phyloP scores from a whole-genome alignment of 148 eudicot genomes.

The Rheum nobile region DNA sequence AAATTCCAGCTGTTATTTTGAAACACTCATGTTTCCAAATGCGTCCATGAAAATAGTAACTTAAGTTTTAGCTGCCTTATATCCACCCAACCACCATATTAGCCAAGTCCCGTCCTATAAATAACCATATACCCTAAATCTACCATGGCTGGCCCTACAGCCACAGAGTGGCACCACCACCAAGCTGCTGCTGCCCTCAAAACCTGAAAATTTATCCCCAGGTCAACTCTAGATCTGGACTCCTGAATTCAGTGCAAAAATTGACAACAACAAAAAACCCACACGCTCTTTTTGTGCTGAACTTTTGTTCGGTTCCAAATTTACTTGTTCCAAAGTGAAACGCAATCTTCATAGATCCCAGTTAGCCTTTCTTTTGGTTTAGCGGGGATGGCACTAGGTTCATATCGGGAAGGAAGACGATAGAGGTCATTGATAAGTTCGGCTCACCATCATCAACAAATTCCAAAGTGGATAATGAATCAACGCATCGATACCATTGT shows the following conservation, averaged over 20 bases:
- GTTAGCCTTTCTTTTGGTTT: too few relatives aligned
- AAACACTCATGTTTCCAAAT: background rate
- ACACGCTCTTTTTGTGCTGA: background rate
- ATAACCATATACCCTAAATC: background rate
- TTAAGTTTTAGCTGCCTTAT: background rate
- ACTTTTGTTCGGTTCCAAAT: background rate
- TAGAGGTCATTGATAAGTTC: background rate
- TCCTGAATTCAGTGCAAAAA: background rate
- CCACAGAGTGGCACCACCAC: background rate
- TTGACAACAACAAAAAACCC: background rate
- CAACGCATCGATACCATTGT: background rate
- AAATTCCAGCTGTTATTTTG: background rate
- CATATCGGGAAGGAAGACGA: too few relatives aligned
- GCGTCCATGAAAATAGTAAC: background rate
- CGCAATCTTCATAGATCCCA: background rate
- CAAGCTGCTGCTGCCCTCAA: background rate
- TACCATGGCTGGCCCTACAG: background rate
- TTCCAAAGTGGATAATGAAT: background rate
- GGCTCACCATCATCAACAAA: background rate
- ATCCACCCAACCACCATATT: background rate
- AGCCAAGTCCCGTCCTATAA: background rate
- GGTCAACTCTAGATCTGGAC: background rate
- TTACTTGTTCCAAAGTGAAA: background rate
- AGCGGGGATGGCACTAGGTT: too few relatives aligned
- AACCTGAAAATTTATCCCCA: background rate